phyloP scores from a whole-genome alignment of 805 yeast species.

The Lipomyces oligophaga region DNA sequence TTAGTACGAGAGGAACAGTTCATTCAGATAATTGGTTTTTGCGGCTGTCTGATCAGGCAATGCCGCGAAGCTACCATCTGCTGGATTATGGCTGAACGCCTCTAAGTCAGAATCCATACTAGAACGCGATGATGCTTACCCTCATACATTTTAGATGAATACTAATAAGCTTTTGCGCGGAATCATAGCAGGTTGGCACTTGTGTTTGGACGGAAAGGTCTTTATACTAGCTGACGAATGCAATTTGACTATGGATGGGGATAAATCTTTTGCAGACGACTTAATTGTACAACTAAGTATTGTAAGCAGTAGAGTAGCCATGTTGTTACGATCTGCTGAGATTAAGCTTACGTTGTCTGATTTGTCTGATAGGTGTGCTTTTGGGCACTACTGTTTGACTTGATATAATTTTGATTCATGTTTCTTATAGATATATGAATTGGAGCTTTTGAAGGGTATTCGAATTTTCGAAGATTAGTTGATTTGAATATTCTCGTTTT shows the following conservation, averaged over 20 bases:
- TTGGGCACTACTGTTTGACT: too few relatives aligned
- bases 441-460: too few relatives aligned
- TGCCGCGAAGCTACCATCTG: slow-evolving; percentile 51
- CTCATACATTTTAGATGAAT: slow-evolving; percentile 44
- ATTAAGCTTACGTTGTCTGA: slow-evolving; percentile 37
- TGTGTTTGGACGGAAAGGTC: slow-evolving; percentile 42
- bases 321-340: slow-evolving; percentile 54
- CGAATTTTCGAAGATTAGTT: too few relatives aligned
- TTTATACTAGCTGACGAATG: slow-evolving; percentile 43
- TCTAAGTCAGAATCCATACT: slow-evolving; percentile 55
- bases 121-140: slow-evolving; percentile 45
- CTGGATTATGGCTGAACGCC: slow-evolving; percentile 50
- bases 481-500: too few relatives aligned
- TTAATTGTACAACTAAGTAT: slow-evolving; percentile 47
- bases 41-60: slow-evolving; percentile 48
- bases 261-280: slow-evolving; percentile 49
- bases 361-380: too few relatives aligned
- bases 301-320: slow-evolving; percentile 53
- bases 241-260: slow-evolving; percentile 47
- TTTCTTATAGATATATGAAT: too few relatives aligned
- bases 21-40: slow-evolving; percentile 48
- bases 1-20: slow-evolving; percentile 47
- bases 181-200: slow-evolving; percentile 43
- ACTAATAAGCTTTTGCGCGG: slow-evolving; percentile 39
- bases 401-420: too few relatives aligned